These are phyloP conservation scores for Tolypocladium album DNA, from an alignment of 2,329 filamentous ascomycete species.

Conservation along the genomic window DNA sequence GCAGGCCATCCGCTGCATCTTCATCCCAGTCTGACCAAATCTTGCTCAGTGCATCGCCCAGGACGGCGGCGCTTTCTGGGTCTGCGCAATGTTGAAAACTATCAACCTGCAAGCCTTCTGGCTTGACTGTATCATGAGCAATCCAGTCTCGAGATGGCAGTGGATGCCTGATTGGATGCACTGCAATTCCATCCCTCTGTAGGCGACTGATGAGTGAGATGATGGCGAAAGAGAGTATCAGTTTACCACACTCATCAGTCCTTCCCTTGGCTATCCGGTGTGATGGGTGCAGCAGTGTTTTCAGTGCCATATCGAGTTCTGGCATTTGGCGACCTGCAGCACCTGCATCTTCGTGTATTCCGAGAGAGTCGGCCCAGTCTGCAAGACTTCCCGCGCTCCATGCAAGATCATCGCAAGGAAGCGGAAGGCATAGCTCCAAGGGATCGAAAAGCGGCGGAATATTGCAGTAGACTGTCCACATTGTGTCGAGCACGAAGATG, in stretches of 20 bases:
- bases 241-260: background rate
- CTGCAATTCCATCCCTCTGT: background rate
- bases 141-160: background rate
- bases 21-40: background rate
- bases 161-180: background rate
- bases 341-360: background rate
- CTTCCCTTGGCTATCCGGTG: background rate
- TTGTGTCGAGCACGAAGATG: conserved; percentile 53
- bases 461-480: conserved; percentile 64
- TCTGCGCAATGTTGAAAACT: background rate
- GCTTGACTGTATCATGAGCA: background rate
- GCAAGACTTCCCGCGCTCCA: conserved; percentile 55
- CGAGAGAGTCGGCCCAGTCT: conserved; percentile 40
- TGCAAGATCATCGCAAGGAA: conserved; percentile 62
- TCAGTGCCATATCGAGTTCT: conserved; percentile 49
- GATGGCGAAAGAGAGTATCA: background rate
- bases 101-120: background rate
- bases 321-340: conserved; percentile 45
- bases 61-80: background rate
- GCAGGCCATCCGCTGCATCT: background rate
- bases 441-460: conserved; percentile 49
- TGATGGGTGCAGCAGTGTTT: conserved; percentile 45
- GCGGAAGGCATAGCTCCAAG: conserved; percentile 53
- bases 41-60: background rate
- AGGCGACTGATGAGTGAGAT: background rate